Evolutionary conservation across 352 stramenopile species (phyloP), one percentile per base, ranked within the genome.

Genomic region (Phytopythium litorale): DNA sequence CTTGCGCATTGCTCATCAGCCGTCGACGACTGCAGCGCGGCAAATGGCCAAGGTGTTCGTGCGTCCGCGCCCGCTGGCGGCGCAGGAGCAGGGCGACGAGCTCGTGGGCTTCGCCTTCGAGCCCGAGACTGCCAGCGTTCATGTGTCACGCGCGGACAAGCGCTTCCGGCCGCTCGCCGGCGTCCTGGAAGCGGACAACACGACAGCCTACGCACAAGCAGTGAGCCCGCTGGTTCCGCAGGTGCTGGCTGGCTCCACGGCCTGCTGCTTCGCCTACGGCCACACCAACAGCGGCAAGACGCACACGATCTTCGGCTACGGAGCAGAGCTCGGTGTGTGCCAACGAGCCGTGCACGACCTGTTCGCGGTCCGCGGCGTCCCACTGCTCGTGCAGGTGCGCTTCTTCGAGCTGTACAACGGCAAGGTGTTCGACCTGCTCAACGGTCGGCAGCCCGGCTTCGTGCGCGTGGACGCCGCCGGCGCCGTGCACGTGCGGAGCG

Each of bases 331-430:
- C 5, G 75, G 78, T 16, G 68, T 84, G 63, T 83, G 70, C 54
- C 70, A 78, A 21, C 67, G 63, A 30, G 66, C 78, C 8, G 53
- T 79, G 3, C 49, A 63, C 13, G 71, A 79, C 2, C 56, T 87
- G 33, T 83, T 87, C 56, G 33, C 52, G 15, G 12, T 28, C 5
- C 58, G 37, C 7, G 42, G 43, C 2, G 42, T 9, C 5, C 51
- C 54, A 3, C 38, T 76, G 30, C 66, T 85, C 16, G 37, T 87
- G 8, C 78, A 87, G 56, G 58, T 82, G 12, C 73, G 78, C 0
- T 87, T 84, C 63, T 85, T 72, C 49, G 78, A 87, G 52, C 52
- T 87, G 6, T 84, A 85, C 67, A 87, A 85, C 32, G 75, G 73
- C 38, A 75, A 85, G 60, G 73, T 85, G 13, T 80, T 74, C 46